Evolutionary conservation across 805 yeast species (phyloP).

Genomic region (Metschnikowia henanensis): DNA sequence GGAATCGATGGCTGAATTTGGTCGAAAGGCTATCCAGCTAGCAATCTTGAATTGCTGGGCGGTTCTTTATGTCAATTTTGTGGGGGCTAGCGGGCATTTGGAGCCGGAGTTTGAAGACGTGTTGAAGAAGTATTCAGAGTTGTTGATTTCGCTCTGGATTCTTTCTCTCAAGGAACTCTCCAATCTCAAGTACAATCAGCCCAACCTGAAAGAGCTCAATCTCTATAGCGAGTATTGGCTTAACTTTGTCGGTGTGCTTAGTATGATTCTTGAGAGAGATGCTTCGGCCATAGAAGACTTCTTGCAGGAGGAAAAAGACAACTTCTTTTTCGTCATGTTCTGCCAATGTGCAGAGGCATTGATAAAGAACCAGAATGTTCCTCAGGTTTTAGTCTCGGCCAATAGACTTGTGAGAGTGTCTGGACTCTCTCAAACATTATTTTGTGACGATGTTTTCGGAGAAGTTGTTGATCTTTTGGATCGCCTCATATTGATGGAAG

Average conservation of each 20-base stretch:
- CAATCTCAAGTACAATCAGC: slow-evolving; percentile 53
- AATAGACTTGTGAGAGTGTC: slow-evolving; percentile 54
- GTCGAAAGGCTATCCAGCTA: slow-evolving; percentile 54
- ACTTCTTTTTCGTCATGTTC: slow-evolving; percentile 75
- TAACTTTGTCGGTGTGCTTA: slow-evolving; percentile 73
- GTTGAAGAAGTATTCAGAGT: slow-evolving; percentile 54
- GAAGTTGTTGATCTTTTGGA: slow-evolving; percentile 80
- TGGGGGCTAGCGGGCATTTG: slow-evolving; percentile 19
- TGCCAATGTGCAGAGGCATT: slow-evolving; percentile 82
- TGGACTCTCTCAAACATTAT: slow-evolving; percentile 57
- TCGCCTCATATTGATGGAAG: slow-evolving; percentile 62
- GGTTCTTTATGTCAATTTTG: slow-evolving; percentile 41
- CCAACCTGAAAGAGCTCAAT: slow-evolving; percentile 42
- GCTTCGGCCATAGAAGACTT: slow-evolving; percentile 44
- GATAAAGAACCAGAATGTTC: slow-evolving; percentile 46
- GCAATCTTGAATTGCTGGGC: slow-evolving; percentile 78
- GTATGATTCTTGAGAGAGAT: slow-evolving; percentile 58
- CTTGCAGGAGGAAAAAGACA: slow-evolving; percentile 56
- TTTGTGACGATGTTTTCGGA: slow-evolving; percentile 65
- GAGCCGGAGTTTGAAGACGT: slow-evolving; percentile 49
- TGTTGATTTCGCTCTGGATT: slow-evolving; percentile 79
- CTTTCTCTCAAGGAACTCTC: slow-evolving; percentile 73
- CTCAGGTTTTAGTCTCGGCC: slow-evolving; percentile 48
- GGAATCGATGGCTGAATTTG: slow-evolving; percentile 43
- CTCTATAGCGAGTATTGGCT: slow-evolving; percentile 68